phyloP scores from a whole-genome alignment of 2,329 filamentous ascomycete species.

The Cercospora sojina region DNA sequence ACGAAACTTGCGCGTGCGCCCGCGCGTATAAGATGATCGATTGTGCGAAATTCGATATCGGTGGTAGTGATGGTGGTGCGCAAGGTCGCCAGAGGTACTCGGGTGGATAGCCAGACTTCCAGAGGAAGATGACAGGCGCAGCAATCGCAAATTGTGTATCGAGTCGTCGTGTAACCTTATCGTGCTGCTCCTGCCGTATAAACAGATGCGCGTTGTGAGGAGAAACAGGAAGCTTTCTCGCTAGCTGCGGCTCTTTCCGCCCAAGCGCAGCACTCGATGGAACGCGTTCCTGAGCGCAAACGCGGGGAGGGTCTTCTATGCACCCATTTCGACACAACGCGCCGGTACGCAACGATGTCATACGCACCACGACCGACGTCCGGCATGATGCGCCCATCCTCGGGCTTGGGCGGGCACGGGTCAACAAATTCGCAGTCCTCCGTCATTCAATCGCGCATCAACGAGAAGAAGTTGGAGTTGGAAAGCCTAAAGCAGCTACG shows the following conservation, averaged over 20 bases:
- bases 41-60: background rate
- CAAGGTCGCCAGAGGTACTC: background rate
- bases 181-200: background rate
- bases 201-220: slow-evolving; percentile 7
- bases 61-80: background rate
- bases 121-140: background rate
- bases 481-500: slow-evolving; percentile 75
- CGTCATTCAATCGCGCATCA: slow-evolving; percentile 70
- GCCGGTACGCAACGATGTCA: slow-evolving; percentile 32
- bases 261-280: background rate
- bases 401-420: slow-evolving; percentile 34
- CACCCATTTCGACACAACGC: background rate
- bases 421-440: slow-evolving; percentile 57
- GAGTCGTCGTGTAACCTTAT: slow-evolving; percentile 5
- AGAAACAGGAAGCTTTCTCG: slow-evolving; percentile 6
- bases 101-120: background rate
- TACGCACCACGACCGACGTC: slow-evolving; percentile 42
- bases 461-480: slow-evolving; percentile 81
- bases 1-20: slow-evolving; percentile 13
- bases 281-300: background rate
- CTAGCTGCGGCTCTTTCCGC: background rate
- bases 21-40: background rate
- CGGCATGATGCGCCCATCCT: slow-evolving; percentile 50
- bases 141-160: slow-evolving; percentile 1
- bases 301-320: background rate